Percentiles rank a stretch among this genome's conserved stretches.
phyloP scores from a whole-genome alignment of 805 yeast species.

The Lipomyces sp. region DNA sequence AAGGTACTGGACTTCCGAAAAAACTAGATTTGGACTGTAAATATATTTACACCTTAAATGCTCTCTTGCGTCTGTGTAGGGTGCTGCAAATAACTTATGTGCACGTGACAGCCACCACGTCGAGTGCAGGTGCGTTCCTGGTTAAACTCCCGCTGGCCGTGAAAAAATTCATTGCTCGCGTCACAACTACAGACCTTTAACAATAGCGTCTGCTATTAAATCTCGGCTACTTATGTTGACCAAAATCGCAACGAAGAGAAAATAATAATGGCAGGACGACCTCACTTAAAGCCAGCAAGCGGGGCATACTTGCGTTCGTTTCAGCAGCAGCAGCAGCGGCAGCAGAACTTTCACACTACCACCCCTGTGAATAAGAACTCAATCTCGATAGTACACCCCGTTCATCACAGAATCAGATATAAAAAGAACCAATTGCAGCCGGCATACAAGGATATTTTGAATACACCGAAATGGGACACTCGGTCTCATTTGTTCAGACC shows the following conservation, averaged over 20 bases:
- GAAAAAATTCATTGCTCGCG: background rate
- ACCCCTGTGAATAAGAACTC: conserved; percentile 51
- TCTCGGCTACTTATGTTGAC: background rate
- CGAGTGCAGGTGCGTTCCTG: too few relatives aligned
- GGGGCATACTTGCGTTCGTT: background rate
- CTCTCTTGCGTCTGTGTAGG: too few relatives aligned
- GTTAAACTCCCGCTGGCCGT: background rate
- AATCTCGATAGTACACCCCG: conserved; percentile 81
- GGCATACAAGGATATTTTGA: conserved; percentile 65
- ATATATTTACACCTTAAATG: too few relatives aligned
- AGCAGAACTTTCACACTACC: conserved; percentile 17
- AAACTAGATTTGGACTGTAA: too few relatives aligned
- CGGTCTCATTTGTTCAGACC: conserved; percentile 82
- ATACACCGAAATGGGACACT: conserved; percentile 71
- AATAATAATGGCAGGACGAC: background rate
- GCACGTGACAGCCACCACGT: too few relatives aligned
- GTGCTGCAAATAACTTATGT: too few relatives aligned
- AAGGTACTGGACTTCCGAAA: too few relatives aligned
- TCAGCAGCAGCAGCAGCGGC: background rate
- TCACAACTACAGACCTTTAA: background rate
- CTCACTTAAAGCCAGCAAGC: background rate
- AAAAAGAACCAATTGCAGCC: conserved; percentile 77
- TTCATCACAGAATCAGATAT: conserved; percentile 84
- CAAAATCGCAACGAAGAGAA: background rate
- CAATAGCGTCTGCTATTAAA: background rate